Evolutionary conservation across 169 alveolate genomes (phyloP).

Genomic region (Plasmodium gonderi): DNA sequence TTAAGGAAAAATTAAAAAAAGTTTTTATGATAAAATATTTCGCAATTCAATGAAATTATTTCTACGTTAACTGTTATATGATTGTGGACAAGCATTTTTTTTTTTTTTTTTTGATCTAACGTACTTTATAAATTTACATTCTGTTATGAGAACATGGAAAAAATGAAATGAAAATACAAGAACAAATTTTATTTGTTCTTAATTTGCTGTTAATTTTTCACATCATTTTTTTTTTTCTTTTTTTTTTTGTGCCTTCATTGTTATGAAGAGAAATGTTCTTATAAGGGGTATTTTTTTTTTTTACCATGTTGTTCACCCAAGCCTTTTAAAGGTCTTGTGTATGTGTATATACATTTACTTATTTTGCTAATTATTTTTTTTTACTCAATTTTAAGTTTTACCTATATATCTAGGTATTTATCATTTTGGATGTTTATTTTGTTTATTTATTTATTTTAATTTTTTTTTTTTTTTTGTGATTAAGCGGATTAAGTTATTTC

Average conservation of each 20-base stretch:
- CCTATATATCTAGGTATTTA: not conserved
- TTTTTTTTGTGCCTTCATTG: not conserved
- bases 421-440: not conserved
- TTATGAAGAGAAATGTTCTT: not conserved
- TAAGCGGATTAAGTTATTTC: not conserved
- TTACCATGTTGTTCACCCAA: not conserved
- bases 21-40: not conserved
- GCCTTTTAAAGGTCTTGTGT: not conserved
- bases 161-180: not conserved
- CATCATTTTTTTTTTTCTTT: not conserved
- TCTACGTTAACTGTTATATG: not conserved
- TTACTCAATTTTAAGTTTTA: not conserved
- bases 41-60: not conserved
- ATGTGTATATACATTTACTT: not conserved
- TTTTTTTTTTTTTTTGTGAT: too few relatives aligned
- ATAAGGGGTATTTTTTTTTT: not conserved
- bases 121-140: not conserved
- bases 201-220: not conserved
- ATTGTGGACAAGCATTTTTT: slow-evolving; percentile 2
- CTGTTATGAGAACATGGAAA: not conserved
- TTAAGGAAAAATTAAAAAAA: not conserved
- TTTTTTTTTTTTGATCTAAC: not conserved
- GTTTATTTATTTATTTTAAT: too few relatives aligned
- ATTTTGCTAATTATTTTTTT: not conserved
- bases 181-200: not conserved